phyloP scores from a whole-genome alignment of 2,329 filamentous ascomycete genomes.

The Scytalidium lignicola region DNA sequence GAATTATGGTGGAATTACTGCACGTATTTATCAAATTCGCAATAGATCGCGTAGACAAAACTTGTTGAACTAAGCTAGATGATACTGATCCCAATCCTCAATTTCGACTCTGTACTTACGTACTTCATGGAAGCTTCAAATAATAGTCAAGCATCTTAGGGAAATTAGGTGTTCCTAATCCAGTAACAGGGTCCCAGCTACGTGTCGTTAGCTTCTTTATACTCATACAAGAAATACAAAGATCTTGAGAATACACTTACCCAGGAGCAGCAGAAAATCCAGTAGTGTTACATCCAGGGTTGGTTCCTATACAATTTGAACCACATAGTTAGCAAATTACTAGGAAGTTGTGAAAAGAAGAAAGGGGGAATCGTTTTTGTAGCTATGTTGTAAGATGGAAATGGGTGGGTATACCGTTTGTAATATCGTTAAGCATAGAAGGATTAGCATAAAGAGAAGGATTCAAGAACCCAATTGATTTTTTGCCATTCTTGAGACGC shows the following conservation, averaged over 20 bases:
- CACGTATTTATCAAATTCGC: too few species aligned
- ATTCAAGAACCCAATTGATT: slow-evolving; percentile 46
- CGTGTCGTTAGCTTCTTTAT: slow-evolving; percentile 2
- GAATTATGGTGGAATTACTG: too few species aligned
- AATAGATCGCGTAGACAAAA: too few species aligned
- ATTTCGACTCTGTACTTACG: too few species aligned
- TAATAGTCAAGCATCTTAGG: slow-evolving; percentile 20
- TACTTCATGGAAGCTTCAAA: slow-evolving; percentile 18
- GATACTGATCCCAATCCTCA: too few species aligned
- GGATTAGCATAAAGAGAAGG: slow-evolving; percentile 43
- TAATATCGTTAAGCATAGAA: slow-evolving; percentile 28
- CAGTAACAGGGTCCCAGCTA: slow-evolving; percentile 30
- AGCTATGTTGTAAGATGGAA: too few species aligned
- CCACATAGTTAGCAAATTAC: slow-evolving; percentile 9
- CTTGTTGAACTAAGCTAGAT: too few species aligned
- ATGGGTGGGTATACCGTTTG: too few species aligned
- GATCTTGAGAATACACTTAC: too few species aligned
- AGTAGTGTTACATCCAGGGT: slow-evolving; percentile 23
- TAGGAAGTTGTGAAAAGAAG: too few species aligned
- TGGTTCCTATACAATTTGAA: slow-evolving; percentile 21
- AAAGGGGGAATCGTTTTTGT: too few species aligned
- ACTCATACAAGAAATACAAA: background rate
- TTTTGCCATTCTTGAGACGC: slow-evolving; percentile 38
- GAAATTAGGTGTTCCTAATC: slow-evolving; percentile 27
- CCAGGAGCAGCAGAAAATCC: slow-evolving; percentile 25